Evolutionary conservation across 148 eudicot genomes (phyloP).

Genomic region (Limonium bicolor): DNA sequence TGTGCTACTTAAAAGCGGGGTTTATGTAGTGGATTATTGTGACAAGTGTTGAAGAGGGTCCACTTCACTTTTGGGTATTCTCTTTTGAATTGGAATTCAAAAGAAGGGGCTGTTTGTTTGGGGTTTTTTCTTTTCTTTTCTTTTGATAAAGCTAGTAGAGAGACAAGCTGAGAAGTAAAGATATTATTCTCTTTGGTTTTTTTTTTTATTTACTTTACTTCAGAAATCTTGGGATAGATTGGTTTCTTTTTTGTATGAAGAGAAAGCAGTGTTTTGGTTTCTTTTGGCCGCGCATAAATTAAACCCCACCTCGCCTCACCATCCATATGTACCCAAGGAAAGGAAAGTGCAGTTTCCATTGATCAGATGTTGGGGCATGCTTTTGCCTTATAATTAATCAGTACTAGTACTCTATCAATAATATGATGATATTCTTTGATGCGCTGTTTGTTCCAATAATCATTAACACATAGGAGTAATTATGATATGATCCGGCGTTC

Average conservation of each 20-base stretch:
- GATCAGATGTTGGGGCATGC: neutral
- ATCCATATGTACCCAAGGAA: neutral
- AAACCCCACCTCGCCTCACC: neutral
- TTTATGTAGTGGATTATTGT: no score
- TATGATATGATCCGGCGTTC: neutral
- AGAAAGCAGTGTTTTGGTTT: constrained; percentile 1
- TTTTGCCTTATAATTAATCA: neutral
- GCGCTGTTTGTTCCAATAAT: no score
- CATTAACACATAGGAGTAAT: no score
- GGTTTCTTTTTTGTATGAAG: constrained; percentile 1
- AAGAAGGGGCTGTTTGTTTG: neutral
- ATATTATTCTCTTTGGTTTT: no score
- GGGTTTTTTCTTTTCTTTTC: no score
- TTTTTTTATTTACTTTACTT: neutral
- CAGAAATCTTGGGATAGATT: constrained; percentile 1
- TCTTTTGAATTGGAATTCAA: constrained; percentile 1
- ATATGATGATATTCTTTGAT: no score
- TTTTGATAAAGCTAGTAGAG: constrained; percentile 5
- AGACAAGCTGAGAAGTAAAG: constrained; percentile 1
- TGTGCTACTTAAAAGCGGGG: no score
- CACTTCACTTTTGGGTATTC: no score
- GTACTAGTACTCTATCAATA: neutral
- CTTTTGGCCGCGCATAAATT: neutral
- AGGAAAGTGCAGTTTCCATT: neutral
- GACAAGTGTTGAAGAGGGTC: no score